Base-by-base conservation (phyloP, 768 basidiomycete genomes). In the Suillus discolor region DNA sequence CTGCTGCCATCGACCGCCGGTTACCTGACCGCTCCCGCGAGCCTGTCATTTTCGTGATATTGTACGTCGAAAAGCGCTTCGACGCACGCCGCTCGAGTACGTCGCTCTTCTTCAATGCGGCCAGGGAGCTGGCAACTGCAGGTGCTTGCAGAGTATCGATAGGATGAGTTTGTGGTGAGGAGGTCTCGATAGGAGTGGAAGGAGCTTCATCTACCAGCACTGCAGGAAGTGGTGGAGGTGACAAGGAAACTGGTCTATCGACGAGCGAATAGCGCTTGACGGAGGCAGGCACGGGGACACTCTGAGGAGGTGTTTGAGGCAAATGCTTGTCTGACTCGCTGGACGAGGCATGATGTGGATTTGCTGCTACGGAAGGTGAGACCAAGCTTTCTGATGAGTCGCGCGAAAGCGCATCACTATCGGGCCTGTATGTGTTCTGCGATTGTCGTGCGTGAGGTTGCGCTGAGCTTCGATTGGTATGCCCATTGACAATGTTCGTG, bases 11-110 rank as follows among this genome's bases (percentile, higher is more conserved):
- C 28, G 90, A 92, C 49, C 88, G 84, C 45, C 92, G 81, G 75
- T 91, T 91, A 20, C 86, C 73, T 62, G 85, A 81, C 31, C 86
- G 79, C 72, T 85, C 84, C 54, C 86, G 79, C 31, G 79, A 75
- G 18, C 89, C 88, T 4, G 94, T 90, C 90, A 99, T 96, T 79
- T 96, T 96, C 57, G 91, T 89, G 71, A 98, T 92, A 68, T 96
- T 93, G 75, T 97, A 99, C 2, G 90, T 89, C 51, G 96, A 97
- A 79, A 96, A 99, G 0, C 97, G 92, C 74, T 98, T 98, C 25
- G 93, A 96, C 20, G 97, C 97, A 55, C 97, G 85, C 25, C 97
- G 87, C 71, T 96, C 94, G 45, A 99, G 84, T 1, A 88, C 85
- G 69, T 96, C 95, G 61, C 87, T 89, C 71, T 91, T 89, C 78